phyloP scores from a whole-genome alignment of 805 yeast genomes.

The Nakazawaea ishiwadae region DNA sequence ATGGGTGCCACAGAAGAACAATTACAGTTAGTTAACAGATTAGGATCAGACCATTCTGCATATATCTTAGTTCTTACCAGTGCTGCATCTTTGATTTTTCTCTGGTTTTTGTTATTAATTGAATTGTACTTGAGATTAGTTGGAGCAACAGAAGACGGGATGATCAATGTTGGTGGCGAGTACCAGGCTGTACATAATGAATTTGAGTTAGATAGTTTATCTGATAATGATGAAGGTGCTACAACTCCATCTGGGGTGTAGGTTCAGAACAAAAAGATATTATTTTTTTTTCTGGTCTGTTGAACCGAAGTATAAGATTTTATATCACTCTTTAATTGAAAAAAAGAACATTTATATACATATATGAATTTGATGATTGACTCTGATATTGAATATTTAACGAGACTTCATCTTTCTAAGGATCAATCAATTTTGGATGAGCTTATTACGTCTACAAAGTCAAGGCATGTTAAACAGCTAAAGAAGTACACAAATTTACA shows the following conservation, averaged over 20 bases:
- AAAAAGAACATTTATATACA: too few relatives aligned
- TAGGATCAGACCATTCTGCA: slow-evolving; percentile 82
- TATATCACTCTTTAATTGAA: too few relatives aligned
- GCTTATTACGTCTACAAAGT: too few relatives aligned
- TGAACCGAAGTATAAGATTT: neutral
- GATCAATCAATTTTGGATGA: too few relatives aligned
- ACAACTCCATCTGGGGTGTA: slow-evolving; percentile 7
- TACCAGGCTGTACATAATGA: slow-evolving; percentile 10
- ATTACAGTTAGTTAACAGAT: slow-evolving; percentile 57
- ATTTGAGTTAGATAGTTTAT: slow-evolving; percentile 24
- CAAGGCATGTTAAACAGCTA: too few relatives aligned
- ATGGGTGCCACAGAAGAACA: slow-evolving; percentile 96
- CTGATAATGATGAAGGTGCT: slow-evolving; percentile 16
- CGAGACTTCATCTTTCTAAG: too few relatives aligned
- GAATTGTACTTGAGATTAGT: slow-evolving; percentile 50
- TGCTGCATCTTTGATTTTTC: slow-evolving; percentile 65
- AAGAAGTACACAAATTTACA: too few relatives aligned
- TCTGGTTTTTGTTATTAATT: slow-evolving; percentile 61
- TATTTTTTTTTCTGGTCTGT: neutral
- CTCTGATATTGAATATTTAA: too few relatives aligned
- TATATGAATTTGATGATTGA: too few relatives aligned
- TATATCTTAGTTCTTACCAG: slow-evolving; percentile 69
- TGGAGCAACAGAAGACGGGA: slow-evolving; percentile 21
- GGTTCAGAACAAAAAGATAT: neutral
- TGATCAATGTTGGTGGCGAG: slow-evolving; percentile 2